Evolutionary conservation across 805 yeast species (phyloP).

Genomic region (Metschnikowia bowlesiae): DNA sequence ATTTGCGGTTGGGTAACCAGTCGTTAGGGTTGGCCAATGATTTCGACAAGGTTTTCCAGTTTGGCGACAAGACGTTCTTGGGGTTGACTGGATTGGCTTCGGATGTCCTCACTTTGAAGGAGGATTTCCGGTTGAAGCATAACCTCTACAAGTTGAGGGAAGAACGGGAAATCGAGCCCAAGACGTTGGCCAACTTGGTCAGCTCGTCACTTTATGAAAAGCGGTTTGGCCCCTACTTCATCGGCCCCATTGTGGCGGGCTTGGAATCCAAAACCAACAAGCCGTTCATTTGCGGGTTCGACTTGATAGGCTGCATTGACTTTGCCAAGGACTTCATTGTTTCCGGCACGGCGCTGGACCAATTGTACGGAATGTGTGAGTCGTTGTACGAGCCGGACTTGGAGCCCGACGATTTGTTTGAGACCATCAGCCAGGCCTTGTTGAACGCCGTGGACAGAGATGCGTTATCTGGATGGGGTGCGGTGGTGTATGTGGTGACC

Average conservation of each 20-base stretch:
- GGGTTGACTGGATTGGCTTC: slow-evolving; percentile 95
- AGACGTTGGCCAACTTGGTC: slow-evolving; percentile 87
- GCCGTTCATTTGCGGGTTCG: slow-evolving; percentile 95
- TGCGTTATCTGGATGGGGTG: slow-evolving; percentile 98
- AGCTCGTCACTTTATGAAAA: slow-evolving; percentile 85
- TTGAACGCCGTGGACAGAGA: slow-evolving; percentile 96
- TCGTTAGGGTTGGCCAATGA: slow-evolving; percentile 88
- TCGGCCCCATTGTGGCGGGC: slow-evolving; percentile 96
- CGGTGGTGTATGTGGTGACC: slow-evolving; percentile 85
- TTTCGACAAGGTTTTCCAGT: slow-evolving; percentile 86
- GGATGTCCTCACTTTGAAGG: slow-evolving; percentile 83
- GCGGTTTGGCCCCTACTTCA: slow-evolving; percentile 94
- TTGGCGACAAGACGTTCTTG: slow-evolving; percentile 73
- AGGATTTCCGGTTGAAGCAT: slow-evolving; percentile 76
- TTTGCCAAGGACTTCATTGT: slow-evolving; percentile 92
- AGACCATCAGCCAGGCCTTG: slow-evolving; percentile 89
- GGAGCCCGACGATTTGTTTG: slow-evolving; percentile 93
- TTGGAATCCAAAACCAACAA: slow-evolving; percentile 72
- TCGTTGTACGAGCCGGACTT: slow-evolving; percentile 88
- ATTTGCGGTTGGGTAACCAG: slow-evolving; percentile 89
- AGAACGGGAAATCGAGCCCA: slow-evolving; percentile 89
- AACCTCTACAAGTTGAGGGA: slow-evolving; percentile 87
- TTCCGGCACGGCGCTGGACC: slow-evolving; percentile 95
- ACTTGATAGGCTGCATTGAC: slow-evolving; percentile 94
- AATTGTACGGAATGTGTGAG: slow-evolving; percentile 98